Percentiles rank a stretch among this genome's conserved stretches.
Evolutionary conservation across 139 green algal genomes (phyloP).

Genomic region (Chlorella sp.): DNA sequence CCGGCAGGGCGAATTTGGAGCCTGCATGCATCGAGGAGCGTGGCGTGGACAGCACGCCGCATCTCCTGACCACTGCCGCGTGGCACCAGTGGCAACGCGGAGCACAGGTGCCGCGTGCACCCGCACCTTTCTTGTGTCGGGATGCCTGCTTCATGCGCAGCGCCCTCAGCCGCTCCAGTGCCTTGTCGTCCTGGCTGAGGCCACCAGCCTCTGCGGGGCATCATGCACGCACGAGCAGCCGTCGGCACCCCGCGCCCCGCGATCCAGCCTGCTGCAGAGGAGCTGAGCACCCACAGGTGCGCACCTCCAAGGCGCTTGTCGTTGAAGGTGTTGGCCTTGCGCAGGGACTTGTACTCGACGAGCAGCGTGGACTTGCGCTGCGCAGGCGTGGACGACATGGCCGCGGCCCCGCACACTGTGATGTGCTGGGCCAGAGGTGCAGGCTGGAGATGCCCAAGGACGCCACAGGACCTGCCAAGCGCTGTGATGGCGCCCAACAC

Average conservation of each 20-base stretch:
- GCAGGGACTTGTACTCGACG: slow-evolving; percentile 82
- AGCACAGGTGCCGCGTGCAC: too few relatives aligned
- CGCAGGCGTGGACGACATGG: neutral
- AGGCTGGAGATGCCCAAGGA: neutral
- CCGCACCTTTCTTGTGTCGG: too few relatives aligned
- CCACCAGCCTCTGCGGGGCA: slow-evolving; percentile 45
- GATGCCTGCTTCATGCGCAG: neutral
- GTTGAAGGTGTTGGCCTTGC: slow-evolving; percentile 88
- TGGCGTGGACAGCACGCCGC: too few relatives aligned
- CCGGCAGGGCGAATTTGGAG: slow-evolving; percentile 67
- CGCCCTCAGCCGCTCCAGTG: slow-evolving; percentile 73
- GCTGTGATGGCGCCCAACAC: neutral
- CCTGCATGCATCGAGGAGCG: too few relatives aligned
- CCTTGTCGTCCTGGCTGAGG: slow-evolving; percentile 75
- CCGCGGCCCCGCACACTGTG: too few relatives aligned
- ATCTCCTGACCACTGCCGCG: too few relatives aligned
- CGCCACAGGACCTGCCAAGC: neutral
- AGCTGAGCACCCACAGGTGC: too few relatives aligned
- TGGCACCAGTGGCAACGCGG: too few relatives aligned
- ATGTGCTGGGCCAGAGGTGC: neutral
- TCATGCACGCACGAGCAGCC: too few relatives aligned
- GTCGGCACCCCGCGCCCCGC: too few relatives aligned
- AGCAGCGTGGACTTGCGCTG: slow-evolving; percentile 87
- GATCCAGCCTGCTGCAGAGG: too few relatives aligned
- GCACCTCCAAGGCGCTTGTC: slow-evolving; percentile 88